These are phyloP conservation scores for Penicillium brasilianum DNA, from an alignment of 2,329 filamentous ascomycete species.

Conservation along the genomic window DNA sequence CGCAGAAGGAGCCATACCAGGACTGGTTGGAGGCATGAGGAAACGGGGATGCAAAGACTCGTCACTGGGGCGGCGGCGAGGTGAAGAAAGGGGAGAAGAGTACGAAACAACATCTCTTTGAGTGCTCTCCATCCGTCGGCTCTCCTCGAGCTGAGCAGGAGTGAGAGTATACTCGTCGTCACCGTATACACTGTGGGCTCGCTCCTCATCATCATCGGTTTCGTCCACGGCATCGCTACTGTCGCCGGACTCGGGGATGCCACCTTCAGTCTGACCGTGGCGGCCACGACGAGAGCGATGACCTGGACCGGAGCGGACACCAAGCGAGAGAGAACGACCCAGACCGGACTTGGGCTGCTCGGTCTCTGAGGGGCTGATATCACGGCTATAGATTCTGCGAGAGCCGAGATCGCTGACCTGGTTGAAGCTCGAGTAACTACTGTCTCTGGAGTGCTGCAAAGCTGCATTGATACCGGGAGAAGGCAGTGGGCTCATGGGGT, in stretches of 20 bases:
- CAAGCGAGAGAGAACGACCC: slow-evolving; percentile 49
- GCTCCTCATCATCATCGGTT: slow-evolving; percentile 45
- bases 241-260: slow-evolving; percentile 29
- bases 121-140: slow-evolving; percentile 34
- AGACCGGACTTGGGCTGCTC: slow-evolving; percentile 42
- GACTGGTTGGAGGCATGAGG: slow-evolving; percentile 30
- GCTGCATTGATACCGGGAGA: slow-evolving; percentile 32
- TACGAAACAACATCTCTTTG: slow-evolving; percentile 22
- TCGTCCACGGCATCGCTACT: slow-evolving; percentile 36
- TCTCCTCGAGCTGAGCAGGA: slow-evolving; percentile 45
- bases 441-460: slow-evolving; percentile 27
- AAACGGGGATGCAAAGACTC: slow-evolving; percentile 30
- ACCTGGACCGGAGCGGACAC: slow-evolving; percentile 51
- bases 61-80: slow-evolving; percentile 26
- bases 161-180: slow-evolving; percentile 50
- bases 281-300: slow-evolving; percentile 42
- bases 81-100: slow-evolving; percentile 15
- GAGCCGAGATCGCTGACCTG: slow-evolving; percentile 41
- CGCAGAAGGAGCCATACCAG: slow-evolving; percentile 36
- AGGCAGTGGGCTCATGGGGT: slow-evolving; percentile 31
- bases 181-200: slow-evolving; percentile 39
- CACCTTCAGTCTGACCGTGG: slow-evolving; percentile 19
- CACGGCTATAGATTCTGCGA: slow-evolving; percentile 46
- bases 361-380: slow-evolving; percentile 38
- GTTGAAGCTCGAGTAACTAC: slow-evolving; percentile 33